Percentiles rank a stretch among this genome's conserved stretches.
These are phyloP conservation scores for Penicillium digitatum DNA, from an alignment of 2,329 filamentous ascomycete species.

Conservation along the genomic window DNA sequence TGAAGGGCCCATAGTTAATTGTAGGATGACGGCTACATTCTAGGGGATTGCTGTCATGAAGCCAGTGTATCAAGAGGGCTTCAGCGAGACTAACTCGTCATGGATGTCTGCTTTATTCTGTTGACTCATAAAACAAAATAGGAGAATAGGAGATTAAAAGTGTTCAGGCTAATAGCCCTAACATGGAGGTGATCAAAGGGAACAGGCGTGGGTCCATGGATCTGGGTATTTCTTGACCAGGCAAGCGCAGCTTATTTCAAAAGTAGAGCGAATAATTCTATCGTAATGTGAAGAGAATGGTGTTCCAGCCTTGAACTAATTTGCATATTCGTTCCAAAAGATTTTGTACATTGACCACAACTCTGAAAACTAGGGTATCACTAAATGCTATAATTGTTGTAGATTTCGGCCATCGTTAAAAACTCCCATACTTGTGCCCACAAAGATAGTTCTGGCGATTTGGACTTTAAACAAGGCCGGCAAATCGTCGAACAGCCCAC, in stretches of 20 bases:
- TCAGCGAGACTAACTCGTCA: neutral
- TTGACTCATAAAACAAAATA: neutral
- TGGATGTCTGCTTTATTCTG: neutral
- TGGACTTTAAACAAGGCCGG: constrained; percentile 29
- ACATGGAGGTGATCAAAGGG: neutral
- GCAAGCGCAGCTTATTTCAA: neutral
- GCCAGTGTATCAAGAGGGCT: neutral
- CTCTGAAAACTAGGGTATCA: constrained; percentile 25
- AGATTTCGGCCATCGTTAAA: constrained; percentile 2
- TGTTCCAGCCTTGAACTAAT: neutral
- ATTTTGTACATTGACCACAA: constrained; percentile 1
- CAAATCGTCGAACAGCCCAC: constrained; percentile 72
- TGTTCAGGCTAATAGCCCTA: neutral
- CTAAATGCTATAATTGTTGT: constrained; percentile 14
- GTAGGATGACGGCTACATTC: neutral
- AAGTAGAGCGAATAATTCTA: constrained; percentile 6
- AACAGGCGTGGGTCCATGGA: neutral
- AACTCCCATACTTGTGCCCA: constrained; percentile 8
- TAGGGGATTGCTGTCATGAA: neutral
- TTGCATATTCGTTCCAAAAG: neutral
- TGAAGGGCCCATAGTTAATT: neutral
- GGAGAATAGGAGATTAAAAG: too few species aligned
- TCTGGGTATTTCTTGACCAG: neutral
- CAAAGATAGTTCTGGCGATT: neutral
- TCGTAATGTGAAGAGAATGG: neutral